Conservation (phyloP, 2,329 filamentous ascomycete species). For the Ceratocystis colombiana region DNA sequence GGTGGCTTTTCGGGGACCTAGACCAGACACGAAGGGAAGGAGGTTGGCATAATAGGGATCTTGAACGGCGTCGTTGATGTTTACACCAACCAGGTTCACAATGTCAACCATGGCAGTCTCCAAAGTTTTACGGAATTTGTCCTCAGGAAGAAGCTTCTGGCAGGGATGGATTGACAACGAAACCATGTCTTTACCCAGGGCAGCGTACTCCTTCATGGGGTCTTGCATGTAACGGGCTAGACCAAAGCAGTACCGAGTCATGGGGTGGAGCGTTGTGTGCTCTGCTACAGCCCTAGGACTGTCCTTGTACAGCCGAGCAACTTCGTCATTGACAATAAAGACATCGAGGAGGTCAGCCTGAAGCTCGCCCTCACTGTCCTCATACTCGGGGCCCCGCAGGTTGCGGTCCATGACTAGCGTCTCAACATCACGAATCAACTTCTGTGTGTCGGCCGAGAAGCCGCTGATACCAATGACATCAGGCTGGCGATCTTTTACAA, state of each 20-base stretch:
- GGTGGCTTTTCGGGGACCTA: constrained; percentile 84
- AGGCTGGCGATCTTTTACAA: constrained; percentile 69
- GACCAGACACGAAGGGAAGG: constrained; percentile 78
- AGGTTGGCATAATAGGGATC: constrained; percentile 78
- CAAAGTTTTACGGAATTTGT: constrained; percentile 74
- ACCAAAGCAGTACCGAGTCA: constrained; percentile 82
- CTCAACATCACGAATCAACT: constrained; percentile 70
- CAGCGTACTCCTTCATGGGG: constrained; percentile 91
- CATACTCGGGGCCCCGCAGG: constrained; percentile 69
- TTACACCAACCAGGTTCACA: constrained; percentile 91
- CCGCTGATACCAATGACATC: constrained; percentile 87
- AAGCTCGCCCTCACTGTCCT: constrained; percentile 65
- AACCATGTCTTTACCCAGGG: constrained; percentile 74
- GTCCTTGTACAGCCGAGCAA: constrained; percentile 90
- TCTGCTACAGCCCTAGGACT: constrained; percentile 69
- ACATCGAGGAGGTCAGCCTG: constrained; percentile 76
- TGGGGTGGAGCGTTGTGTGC: constrained; percentile 66
- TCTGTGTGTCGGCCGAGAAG: constrained; percentile 76
- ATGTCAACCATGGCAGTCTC: constrained; percentile 98
- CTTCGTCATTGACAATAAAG: constrained; percentile 88
- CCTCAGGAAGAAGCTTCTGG: constrained; percentile 77
- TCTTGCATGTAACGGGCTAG: constrained; percentile 89
- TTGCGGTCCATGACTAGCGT: constrained; percentile 67
- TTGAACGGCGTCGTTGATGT: constrained; percentile 81
- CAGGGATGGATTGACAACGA: constrained; percentile 83